phyloP scores from a whole-genome alignment of 2,329 filamentous ascomycete genomes.

The Cryphonectria radicalis region DNA sequence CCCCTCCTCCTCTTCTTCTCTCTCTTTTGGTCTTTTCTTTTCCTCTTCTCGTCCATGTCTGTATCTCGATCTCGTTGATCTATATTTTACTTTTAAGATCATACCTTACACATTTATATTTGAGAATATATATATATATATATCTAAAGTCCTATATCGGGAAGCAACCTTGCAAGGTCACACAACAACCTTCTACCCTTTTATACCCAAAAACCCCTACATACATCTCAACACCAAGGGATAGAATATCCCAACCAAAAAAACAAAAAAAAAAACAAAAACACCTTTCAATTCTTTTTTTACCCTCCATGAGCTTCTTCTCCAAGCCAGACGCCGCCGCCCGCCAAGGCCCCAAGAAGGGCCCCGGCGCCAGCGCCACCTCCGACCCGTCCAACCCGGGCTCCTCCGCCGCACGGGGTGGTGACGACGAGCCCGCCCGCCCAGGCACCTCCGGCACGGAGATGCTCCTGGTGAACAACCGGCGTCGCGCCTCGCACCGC shows the following conservation, averaged over 20 bases:
- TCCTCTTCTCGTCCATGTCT: not conserved
- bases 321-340: constrained; percentile 22
- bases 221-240: not conserved
- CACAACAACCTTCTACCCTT: not conserved
- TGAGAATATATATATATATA: not conserved
- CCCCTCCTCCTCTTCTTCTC: not conserved
- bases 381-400: not conserved
- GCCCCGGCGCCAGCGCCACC: constrained; percentile 1
- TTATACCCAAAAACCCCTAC: not conserved
- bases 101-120: not conserved
- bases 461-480: constrained; percentile 45
- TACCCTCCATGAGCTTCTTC: constrained; percentile 23
- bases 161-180: not conserved
- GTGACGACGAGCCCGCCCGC: constrained; percentile 39
- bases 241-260: not conserved
- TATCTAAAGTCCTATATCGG: not conserved
- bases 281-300: not conserved
- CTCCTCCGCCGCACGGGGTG: constrained; percentile 9
- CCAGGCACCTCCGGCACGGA: constrained; percentile 50
- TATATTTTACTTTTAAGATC: not conserved
- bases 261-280: too few species aligned
- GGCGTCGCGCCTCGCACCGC: constrained; percentile 44
- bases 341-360: constrained; percentile 1
- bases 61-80: not conserved
- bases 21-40: not conserved